phyloP scores from a whole-genome alignment of 768 basidiomycete species.

The Tulasnella sp. region DNA sequence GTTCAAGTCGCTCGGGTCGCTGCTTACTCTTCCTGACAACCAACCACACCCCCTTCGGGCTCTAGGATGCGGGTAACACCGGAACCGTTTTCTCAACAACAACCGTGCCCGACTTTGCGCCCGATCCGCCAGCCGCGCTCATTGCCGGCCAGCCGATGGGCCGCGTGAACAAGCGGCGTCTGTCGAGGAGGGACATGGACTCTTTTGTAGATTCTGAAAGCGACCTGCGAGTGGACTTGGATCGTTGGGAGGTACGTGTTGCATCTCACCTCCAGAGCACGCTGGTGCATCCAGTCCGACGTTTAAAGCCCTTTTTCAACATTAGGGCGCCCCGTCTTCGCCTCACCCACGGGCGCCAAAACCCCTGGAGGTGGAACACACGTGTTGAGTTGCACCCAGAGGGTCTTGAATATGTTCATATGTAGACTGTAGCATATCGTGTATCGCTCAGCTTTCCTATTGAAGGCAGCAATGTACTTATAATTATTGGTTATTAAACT shows the following conservation, averaged over 20 bases:
- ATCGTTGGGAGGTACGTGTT: neutral
- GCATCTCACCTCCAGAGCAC: neutral
- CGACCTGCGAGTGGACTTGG: neutral
- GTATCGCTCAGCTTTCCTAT: neutral
- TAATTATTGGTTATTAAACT: too few relatives aligned
- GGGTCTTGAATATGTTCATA: neutral
- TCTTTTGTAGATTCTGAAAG: neutral
- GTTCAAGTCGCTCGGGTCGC: neutral
- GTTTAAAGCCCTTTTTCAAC: neutral
- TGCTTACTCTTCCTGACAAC: neutral
- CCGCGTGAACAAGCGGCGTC: neutral
- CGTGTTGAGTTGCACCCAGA: neutral
- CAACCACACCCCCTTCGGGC: neutral
- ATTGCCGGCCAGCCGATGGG: neutral
- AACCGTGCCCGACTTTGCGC: neutral
- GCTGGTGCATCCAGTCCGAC: neutral
- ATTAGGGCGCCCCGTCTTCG: neutral
- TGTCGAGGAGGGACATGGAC: neutral
- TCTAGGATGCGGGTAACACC: neutral
- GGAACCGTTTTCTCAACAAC: neutral
- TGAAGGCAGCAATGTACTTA: neutral
- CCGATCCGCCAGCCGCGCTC: neutral
- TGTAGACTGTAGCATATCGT: neutral
- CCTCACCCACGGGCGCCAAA: neutral
- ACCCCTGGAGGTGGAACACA: neutral